Conservation (phyloP, 2,329 filamentous ascomycete species). For the Scleromitrula shiraiana region DNA sequence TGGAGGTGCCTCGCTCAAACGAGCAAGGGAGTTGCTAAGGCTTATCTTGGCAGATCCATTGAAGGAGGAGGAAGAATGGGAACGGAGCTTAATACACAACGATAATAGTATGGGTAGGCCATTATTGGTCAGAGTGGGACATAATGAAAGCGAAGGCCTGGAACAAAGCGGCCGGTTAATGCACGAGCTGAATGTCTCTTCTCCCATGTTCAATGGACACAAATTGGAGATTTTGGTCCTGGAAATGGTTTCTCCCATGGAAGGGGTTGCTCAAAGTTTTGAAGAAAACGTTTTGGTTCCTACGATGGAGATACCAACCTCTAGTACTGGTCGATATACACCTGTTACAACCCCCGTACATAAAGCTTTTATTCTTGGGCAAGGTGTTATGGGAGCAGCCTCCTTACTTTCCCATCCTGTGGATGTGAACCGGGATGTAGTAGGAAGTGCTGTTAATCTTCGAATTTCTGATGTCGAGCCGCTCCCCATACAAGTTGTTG, state of each 20-base stretch:
- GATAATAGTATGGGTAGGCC: conserved; percentile 43
- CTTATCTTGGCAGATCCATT: conserved; percentile 66
- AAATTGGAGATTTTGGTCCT: conserved; percentile 58
- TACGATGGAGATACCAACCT: conserved; percentile 59
- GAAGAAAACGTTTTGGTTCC: conserved; percentile 69
- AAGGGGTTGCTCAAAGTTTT: conserved; percentile 36
- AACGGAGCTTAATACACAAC: conserved; percentile 43
- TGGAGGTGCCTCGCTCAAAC: conserved; percentile 32
- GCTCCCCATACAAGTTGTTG: conserved; percentile 48
- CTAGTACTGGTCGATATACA: conserved; percentile 54
- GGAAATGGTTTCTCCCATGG: conserved; percentile 42
- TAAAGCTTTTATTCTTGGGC: conserved; percentile 64
- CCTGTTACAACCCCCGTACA: conserved; percentile 77
- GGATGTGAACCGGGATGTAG: conserved; percentile 31
- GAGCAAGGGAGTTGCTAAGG: conserved; percentile 58
- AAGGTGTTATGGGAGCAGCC: conserved; percentile 62
- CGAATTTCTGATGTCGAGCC: conserved; percentile 30
- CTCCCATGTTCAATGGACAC: conserved; percentile 50
- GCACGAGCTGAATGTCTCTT: conserved; percentile 53
- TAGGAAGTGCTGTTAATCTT: conserved; percentile 52
- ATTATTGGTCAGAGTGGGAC: conserved; percentile 52
- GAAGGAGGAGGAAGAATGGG: conserved; percentile 55
- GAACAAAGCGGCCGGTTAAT: conserved; percentile 40
- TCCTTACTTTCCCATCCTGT: conserved; percentile 39
- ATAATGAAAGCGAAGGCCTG: conserved; percentile 24